phyloP scores from a whole-genome alignment of 129 eudicot species.

The Flaveria bidentis region DNA sequence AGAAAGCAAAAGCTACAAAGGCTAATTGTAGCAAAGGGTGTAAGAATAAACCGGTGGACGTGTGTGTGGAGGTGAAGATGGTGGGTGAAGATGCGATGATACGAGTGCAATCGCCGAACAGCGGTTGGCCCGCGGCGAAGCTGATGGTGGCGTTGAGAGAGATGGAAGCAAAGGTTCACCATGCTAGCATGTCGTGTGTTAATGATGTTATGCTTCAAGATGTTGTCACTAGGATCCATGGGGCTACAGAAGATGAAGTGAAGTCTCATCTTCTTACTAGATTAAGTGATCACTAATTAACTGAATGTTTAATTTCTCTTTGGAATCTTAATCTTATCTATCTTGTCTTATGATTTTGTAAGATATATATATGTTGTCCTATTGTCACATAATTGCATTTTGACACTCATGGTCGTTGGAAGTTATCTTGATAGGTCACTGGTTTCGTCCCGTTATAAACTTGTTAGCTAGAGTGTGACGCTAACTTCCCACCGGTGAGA shows the following conservation, averaged over 20 bases:
- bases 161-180: conserved; percentile 51
- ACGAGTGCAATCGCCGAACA: conserved; percentile 50
- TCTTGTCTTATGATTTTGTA: no score
- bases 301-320: no score
- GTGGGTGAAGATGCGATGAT: conserved; percentile 58
- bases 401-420: no score
- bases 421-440: no score
- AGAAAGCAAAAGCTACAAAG: no score
- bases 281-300: conserved; percentile 14
- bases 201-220: conserved; percentile 69
- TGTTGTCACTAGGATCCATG: conserved; percentile 48
- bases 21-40: not conserved
- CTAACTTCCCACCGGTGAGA: no score
- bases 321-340: no score
- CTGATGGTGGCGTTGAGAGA: conserved; percentile 56
- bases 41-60: not conserved
- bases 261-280: conserved; percentile 39
- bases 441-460: no score
- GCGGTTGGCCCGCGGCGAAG: conserved; percentile 44
- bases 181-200: conserved; percentile 62
- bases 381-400: no score
- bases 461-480: no score
- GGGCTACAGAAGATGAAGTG: conserved; percentile 37
- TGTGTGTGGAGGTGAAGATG: conserved; percentile 54
- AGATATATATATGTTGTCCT: no score